Conservation (phyloP, 2,329 filamentous ascomycete species). For the Penicillium sp. region DNA sequence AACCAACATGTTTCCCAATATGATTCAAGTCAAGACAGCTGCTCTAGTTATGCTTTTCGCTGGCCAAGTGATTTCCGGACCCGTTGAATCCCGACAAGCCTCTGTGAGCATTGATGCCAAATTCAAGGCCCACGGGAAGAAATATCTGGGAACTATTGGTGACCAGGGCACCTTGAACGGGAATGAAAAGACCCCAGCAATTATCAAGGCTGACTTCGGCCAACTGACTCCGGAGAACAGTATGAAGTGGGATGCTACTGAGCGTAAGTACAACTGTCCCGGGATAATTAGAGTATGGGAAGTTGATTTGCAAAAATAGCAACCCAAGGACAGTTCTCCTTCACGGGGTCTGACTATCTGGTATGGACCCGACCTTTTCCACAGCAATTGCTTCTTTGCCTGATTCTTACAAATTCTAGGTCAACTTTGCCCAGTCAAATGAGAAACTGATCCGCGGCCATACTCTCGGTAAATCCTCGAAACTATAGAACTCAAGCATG, state of each 20-base stretch:
- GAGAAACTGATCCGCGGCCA: conserved; percentile 61
- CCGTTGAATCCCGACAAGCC: conserved; percentile 14
- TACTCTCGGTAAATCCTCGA: conserved; percentile 52
- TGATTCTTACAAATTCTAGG: conserved; percentile 55
- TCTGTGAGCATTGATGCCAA: conserved; percentile 50
- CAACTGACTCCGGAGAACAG: conserved; percentile 64
- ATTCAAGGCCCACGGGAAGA: conserved; percentile 63
- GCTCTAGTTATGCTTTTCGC: conserved; percentile 11
- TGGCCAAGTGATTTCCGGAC: neutral
- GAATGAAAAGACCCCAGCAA: conserved; percentile 60
- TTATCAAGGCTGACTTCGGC: conserved; percentile 61
- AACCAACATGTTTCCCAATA: neutral
- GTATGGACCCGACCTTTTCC: conserved; percentile 11
- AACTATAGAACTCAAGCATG: conserved; percentile 26
- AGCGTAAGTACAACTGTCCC: conserved; percentile 41
- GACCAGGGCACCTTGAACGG: conserved; percentile 56
- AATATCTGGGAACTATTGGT: conserved; percentile 62
- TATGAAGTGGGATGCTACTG: conserved; percentile 64
- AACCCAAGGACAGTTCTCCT: conserved; percentile 29
- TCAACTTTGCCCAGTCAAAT: conserved; percentile 41
- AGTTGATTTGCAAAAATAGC: neutral
- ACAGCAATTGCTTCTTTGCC: conserved; percentile 34
- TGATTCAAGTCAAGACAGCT: conserved; percentile 13
- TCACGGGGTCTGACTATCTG: conserved; percentile 53
- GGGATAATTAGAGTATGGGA: neutral